Percentiles rank a stretch among this genome's conserved stretches.
phyloP scores from a whole-genome alignment of 1,284 basidiomycete species.

The Naganishia liquefaciens region DNA sequence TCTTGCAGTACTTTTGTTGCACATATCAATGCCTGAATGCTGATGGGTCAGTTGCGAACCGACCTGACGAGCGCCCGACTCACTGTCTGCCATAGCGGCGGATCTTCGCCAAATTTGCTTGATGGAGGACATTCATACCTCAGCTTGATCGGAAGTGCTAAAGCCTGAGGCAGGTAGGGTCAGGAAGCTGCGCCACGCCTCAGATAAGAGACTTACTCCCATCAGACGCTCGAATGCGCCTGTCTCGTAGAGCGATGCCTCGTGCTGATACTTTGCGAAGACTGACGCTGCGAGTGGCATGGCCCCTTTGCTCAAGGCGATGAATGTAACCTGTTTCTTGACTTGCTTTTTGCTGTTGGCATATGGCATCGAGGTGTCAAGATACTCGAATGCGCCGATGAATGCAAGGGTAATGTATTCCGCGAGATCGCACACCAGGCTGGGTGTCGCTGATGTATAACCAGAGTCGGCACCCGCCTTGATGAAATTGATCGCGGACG shows the following conservation, averaged over 20 bases:
- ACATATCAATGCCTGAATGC: no score
- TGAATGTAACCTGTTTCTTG: constrained; percentile 72
- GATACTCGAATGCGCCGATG: constrained; percentile 68
- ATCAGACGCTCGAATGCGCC: constrained; percentile 80
- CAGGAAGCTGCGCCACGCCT: constrained; percentile 31
- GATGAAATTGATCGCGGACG: constrained; percentile 63
- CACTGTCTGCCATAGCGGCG: constrained; percentile 89
- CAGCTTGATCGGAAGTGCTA: constrained; percentile 84
- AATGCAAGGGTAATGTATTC: constrained; percentile 84
- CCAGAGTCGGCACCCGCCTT: background rate
- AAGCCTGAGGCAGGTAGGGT: constrained; percentile 61
- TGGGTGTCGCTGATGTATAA: constrained; percentile 55
- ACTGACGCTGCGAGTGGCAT: constrained; percentile 77
- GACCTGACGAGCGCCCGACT: constrained; percentile 47
- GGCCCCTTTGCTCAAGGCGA: constrained; percentile 79
- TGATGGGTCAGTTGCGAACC: no score
- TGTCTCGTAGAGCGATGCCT: constrained; percentile 68
- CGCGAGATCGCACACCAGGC: constrained; percentile 77
- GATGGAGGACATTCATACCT: constrained; percentile 91
- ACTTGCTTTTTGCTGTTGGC: constrained; percentile 52
- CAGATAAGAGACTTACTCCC: constrained; percentile 60
- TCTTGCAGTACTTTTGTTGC: constrained; percentile 34
- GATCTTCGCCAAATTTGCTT: constrained; percentile 78
- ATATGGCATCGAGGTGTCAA: constrained; percentile 29
- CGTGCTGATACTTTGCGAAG: constrained; percentile 61